Base-by-base conservation (phyloP, 106 monocot genomes). In the Chionographis japonica region DNA sequence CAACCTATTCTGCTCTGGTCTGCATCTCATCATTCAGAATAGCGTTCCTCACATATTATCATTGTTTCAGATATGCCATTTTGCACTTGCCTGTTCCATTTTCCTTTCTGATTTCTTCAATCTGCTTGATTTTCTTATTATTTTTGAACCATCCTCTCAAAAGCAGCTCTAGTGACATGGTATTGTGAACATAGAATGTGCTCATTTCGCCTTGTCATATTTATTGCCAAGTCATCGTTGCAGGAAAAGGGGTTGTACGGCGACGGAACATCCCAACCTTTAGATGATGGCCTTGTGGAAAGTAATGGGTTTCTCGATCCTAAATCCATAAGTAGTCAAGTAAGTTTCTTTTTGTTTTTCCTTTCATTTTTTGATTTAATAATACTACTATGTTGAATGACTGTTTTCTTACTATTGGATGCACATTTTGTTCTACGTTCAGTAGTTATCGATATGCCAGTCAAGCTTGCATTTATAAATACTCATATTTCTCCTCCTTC, bases 261-360 rank as follows among this genome's bases (percentile, higher is more conserved):
- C 38, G 65, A 71, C 43, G 58, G 36, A 51, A 38, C 60, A 56
- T 70, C 77, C 12, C 55, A 54, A 15, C 70, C 63, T 37, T 13
- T 46, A 56, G 19, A 17, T 20, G 58, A 67, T 36, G 46, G 37
- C 54, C 56, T 68, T 56, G 38, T 54, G 8, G 18, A 60, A 56
- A 43, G 52, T 50, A 56, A 74, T 67, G 66, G 17, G 13, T 53
- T 15, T 78, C 46, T 53, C 16, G 72, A 61, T 16, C 35, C 52
- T 54, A 54, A 79, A 16, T 54, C 68, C 12, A 49, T 8, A 27
- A 11, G 27, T 56, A 52, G 67, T 61, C 36, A 68, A 41, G 79
- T 79, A 68, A 53, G 5, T 56, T 55, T 40, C 20, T 8, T 8
- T 2, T 27, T n/a, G 16, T 27, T 27, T 27, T 27, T 27, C 27